These are phyloP conservation scores for Taiozyma sp. DNA, from an alignment of 1,139 yeast genomes.

Conservation along the genomic window DNA sequence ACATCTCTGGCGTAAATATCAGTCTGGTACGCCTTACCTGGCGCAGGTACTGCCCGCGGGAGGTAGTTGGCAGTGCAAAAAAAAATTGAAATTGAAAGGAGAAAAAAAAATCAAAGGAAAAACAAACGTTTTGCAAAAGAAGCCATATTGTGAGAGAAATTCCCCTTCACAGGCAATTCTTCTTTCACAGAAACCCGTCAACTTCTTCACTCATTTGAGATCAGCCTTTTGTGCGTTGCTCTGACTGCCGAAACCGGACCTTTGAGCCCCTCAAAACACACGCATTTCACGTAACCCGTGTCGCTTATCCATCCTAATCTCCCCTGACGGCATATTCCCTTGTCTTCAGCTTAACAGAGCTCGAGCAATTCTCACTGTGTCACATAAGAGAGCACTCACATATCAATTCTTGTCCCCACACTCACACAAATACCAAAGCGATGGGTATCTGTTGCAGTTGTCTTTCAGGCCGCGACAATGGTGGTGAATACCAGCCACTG, in stretches of 20 bases:
- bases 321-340: neutral
- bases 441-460: constrained; percentile 26
- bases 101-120: neutral
- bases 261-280: neutral
- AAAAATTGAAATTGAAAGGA: neutral
- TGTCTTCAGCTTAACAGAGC: neutral
- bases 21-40: neutral
- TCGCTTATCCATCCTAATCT: neutral
- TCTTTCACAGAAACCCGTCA: neutral
- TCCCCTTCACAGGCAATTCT: neutral
- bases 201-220: neutral
- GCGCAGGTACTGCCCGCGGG: no score
- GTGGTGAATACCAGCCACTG: constrained; percentile 65
- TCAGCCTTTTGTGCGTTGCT: neutral
- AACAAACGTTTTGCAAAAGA: neutral
- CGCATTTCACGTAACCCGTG: neutral
- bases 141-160: neutral
- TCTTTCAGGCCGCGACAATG: constrained; percentile 30
- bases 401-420: neutral
- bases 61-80: no score
- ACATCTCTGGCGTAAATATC: neutral
- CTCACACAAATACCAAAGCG: neutral
- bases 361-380: neutral
- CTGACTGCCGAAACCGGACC: neutral
- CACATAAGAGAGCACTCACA: neutral